Base-by-base conservation (phyloP, 345 rosid genomes). In the Euclidium syriacum region DNA sequence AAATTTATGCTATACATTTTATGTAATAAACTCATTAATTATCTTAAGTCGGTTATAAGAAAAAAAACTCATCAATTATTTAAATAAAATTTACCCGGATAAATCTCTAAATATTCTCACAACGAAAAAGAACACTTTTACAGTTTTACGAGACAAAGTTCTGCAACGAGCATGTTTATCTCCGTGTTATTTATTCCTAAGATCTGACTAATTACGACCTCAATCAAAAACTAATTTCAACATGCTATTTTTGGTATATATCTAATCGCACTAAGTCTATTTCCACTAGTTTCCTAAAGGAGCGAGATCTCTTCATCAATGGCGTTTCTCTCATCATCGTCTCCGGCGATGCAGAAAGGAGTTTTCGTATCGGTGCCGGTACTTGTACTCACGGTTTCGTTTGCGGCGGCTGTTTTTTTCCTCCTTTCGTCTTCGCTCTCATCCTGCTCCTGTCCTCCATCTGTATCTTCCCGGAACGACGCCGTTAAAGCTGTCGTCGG, bases 401-500 rank as follows among this genome's bases (percentile, higher is more conserved):
- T 57, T 3, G 92, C 84, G 6, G 85, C 94, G 30, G 63, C 78
- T 54, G 74, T 79, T 64, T 69, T 88, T 22, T 83, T 87, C 83
- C 80, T 95, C 75, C 86, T 95, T 58, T 69, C 85, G 16, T 87
- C 92, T 52, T 82, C 95, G 29, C 80, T 83, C 39, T 83, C 96
- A 19, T 70, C 87, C 3, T 88, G 91, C 62, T 58, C 77, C 1
- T 90, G 89, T 47, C 78, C 90, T 38, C 7, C 79, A 10, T 43
- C 85, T 52, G 4, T 73, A 11, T 6, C 75, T 59, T 11, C 42
- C 8, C 23, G 15, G 7, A 54, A 17, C 53, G 35, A 51, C 52
- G 56, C 68, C 62, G 30, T 46, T 62, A n/a, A 42, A 11, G 25
- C 58, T 14, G 1, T 38, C 20, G 42, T 50, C 32, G 52, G 57